Evolutionary conservation across 345 rosid genomes (phyloP).

Genomic region (Carallia brachiata): DNA sequence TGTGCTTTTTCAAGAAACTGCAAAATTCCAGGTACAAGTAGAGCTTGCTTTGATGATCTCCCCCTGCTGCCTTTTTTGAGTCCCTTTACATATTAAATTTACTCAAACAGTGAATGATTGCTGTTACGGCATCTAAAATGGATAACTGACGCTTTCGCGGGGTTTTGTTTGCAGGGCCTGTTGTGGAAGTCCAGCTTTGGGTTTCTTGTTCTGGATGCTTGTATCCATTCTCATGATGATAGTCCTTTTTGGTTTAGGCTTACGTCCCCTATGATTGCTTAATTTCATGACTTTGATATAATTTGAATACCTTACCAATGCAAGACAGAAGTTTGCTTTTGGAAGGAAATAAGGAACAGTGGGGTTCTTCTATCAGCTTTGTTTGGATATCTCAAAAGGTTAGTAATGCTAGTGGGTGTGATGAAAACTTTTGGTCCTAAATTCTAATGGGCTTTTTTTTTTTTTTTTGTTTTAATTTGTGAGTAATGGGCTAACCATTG

Average conservation of each 20-base stretch:
- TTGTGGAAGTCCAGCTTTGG: constrained; percentile 58
- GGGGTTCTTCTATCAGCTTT: constrained; percentile 38
- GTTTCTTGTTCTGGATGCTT: constrained; percentile 71
- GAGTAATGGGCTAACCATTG: constrained; percentile 5
- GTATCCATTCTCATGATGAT: constrained; percentile 56
- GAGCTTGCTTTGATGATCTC: not conserved
- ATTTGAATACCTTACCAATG: constrained; percentile 41
- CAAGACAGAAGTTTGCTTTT: constrained; percentile 61
- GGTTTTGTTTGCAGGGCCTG: constrained; percentile 51
- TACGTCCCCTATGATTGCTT: constrained; percentile 27
- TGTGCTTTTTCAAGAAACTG: constrained; percentile 47
- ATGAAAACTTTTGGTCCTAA: not conserved
- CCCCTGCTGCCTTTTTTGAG: not conserved
- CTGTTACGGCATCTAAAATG: not conserved
- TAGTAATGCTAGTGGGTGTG: not conserved
- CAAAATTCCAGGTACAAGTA: constrained; percentile 46
- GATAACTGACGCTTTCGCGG: constrained; percentile 34
- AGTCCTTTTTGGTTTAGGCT: constrained; percentile 39
- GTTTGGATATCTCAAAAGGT: constrained; percentile 45
- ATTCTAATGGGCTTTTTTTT: not conserved
- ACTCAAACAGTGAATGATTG: too few species aligned
- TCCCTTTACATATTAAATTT: not conserved
- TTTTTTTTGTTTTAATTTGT: not conserved
- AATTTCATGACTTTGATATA: not conserved
- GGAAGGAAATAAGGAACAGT: constrained; percentile 37